Base-by-base conservation (phyloP, 306 rosid genomes). In the Cucumis cinereus region DNA sequence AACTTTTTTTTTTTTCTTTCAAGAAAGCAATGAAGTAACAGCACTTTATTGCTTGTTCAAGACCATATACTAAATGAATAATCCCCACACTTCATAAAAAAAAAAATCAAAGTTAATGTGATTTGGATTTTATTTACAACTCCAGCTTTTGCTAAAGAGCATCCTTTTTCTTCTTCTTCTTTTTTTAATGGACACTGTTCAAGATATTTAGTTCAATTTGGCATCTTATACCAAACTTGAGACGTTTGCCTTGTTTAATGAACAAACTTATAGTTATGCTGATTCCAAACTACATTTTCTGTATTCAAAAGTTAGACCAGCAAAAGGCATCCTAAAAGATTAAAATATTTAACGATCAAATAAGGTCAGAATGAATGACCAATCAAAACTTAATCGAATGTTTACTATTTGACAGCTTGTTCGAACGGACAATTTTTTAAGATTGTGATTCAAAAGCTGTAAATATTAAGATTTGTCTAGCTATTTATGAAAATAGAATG, bases 151-250 rank as follows among this genome's bases (percentile, higher is more conserved):
- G 6, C 8, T 12, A 63, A 35, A 35, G 49, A 63, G 49, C 14
- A 67, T 67, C 43, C 71, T 19, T 3, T 30, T 3, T 3, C 4
- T 30, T 0, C 0, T 30, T 3, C 4, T 9, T 15, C 15, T 49
- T 49, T 49, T 15, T 14, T 33, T 28, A 8, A 28, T 30, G 11
- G 30, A 38, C 30, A 19, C 16, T 35, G 14, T 22, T 7, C 55
- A 68, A 68, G 76, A 16, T 50, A 17, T 28, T 49, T 73, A 52
- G 59, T 73, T 23, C 38, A 43, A 17, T 10, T 26, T 30, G 77
- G 50, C 77, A 73, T 73, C 77, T 73, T 73, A 73, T 73, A 54
- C 77, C 14, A 52, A 52, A 13, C 77, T 73, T 73, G 23, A 54
- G 54, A n/a, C 50, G 11, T 40, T 73, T 10, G 60, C 33, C 22